phyloP scores from a whole-genome alignment of 2,329 filamentous ascomycete genomes.

The Berkeleyomyces basicola region DNA sequence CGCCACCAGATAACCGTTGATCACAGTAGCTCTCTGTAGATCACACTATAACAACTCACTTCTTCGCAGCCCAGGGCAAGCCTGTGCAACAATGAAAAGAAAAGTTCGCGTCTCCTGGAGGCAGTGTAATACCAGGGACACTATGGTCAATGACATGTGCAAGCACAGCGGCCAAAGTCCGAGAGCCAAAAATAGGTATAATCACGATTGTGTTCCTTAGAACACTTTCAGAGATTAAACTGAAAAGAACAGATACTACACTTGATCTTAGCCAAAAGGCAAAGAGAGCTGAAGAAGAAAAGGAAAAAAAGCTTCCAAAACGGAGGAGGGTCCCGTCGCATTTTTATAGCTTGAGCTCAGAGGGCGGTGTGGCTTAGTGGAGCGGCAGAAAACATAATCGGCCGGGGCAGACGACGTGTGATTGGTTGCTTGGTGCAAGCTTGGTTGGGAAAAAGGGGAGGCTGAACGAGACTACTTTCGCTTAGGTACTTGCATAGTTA shows the following conservation, averaged over 20 bases:
- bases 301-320: constrained; percentile 10
- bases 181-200: constrained; percentile 51
- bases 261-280: constrained; percentile 68
- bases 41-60: not conserved
- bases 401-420: not conserved
- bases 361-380: not conserved
- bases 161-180: constrained; percentile 14
- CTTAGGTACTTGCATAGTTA: too few relatives aligned
- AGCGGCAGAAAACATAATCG: not conserved
- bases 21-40: not conserved
- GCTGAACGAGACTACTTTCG: not conserved
- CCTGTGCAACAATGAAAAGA: constrained; percentile 12
- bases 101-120: constrained; percentile 15
- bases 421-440: not conserved
- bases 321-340: not conserved
- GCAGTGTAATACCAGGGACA: constrained; percentile 16
- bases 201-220: constrained; percentile 59
- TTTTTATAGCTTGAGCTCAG: constrained; percentile 3
- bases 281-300: constrained; percentile 15
- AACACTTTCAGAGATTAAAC: constrained; percentile 86
- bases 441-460: not conserved
- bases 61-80: constrained; percentile 11
- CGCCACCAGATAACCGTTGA: not conserved
- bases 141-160: constrained; percentile 13
- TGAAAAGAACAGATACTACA: constrained; percentile 97